Evolutionary conservation across 495 filamentous ascomycete genomes (phyloP).

Genomic region (Lophium mytilinum): DNA sequence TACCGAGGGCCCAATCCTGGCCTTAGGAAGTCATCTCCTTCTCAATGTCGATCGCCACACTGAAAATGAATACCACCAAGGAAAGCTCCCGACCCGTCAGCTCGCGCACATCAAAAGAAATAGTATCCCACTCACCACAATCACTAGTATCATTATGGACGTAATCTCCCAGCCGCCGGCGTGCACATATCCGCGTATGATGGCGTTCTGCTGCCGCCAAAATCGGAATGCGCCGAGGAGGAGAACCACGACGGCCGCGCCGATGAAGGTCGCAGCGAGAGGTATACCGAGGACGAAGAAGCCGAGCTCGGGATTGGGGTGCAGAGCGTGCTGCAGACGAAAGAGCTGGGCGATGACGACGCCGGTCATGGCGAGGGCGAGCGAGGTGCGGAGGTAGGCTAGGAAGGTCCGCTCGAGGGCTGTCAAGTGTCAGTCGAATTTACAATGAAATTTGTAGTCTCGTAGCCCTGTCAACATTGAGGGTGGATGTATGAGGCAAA

Average conservation of each 20-base stretch:
- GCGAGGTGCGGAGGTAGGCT: constrained; percentile 65
- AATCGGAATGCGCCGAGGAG: constrained; percentile 55
- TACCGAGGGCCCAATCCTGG: no score
- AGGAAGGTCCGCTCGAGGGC: constrained; percentile 76
- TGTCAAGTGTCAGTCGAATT: constrained; percentile 37
- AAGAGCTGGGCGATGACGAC: constrained; percentile 63
- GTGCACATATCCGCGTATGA: constrained; percentile 55
- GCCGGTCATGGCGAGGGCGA: constrained; percentile 59
- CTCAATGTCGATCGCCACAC: constrained; percentile 15
- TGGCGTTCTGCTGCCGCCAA: constrained; percentile 62
- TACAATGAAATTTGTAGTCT: background rate
- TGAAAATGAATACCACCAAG: constrained; percentile 11
- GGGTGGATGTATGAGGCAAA: no score
- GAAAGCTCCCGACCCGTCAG: constrained; percentile 12
- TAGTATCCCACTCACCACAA: constrained; percentile 40
- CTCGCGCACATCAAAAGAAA: constrained; percentile 7
- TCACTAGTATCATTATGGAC: constrained; percentile 42
- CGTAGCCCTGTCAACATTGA: background rate
- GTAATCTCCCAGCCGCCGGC: constrained; percentile 64
- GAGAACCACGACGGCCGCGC: constrained; percentile 48
- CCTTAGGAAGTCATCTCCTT: constrained; percentile 5
- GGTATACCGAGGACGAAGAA: constrained; percentile 61
- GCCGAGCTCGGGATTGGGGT: constrained; percentile 39
- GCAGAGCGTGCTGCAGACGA: constrained; percentile 48
- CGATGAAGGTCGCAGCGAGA: constrained; percentile 50